phyloP scores from a whole-genome alignment of 768 basidiomycete species.

The Clavulina sp. region DNA sequence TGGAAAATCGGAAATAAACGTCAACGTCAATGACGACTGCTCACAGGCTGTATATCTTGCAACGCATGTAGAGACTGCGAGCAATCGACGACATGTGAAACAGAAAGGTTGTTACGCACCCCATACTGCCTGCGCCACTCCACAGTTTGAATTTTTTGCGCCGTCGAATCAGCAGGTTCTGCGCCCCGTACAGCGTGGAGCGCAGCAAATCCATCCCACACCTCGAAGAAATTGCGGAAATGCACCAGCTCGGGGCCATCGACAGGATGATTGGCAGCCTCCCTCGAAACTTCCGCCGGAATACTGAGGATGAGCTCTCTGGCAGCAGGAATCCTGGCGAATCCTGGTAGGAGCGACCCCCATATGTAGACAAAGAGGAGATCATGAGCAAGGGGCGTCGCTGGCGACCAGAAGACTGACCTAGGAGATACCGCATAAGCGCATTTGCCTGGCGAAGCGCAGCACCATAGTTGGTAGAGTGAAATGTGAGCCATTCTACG shows the following conservation, averaged over 20 bases:
- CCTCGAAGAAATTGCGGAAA: slow-evolving; percentile 60
- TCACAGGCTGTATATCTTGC: not conserved
- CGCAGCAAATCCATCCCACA: slow-evolving; percentile 28
- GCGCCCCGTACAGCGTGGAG: slow-evolving; percentile 5
- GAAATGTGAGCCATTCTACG: slow-evolving; percentile 85
- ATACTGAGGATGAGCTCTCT: slow-evolving; percentile 39
- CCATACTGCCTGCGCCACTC: slow-evolving; percentile 8
- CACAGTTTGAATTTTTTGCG: slow-evolving; percentile 2
- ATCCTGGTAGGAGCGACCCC: slow-evolving; percentile 33
- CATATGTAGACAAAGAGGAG: not conserved
- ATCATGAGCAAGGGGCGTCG: not conserved
- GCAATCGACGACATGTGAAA: not conserved
- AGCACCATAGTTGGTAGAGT: slow-evolving; percentile 49
- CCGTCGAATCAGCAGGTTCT: slow-evolving; percentile 9
- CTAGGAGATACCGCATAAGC: slow-evolving; percentile 76
- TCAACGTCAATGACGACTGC: not conserved
- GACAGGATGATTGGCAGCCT: not conserved
- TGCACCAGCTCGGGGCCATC: slow-evolving; percentile 39
- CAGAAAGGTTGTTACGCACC: slow-evolving; percentile 5
- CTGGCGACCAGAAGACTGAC: slow-evolving; percentile 26
- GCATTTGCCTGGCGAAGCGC: slow-evolving; percentile 80
- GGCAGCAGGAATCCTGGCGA: slow-evolving; percentile 59
- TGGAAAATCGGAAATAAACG: not conserved
- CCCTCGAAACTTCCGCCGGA: slow-evolving; percentile 39
- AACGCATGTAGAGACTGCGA: not conserved